Evolutionary conservation across 805 yeast genomes (phyloP).

Genomic region (Torulaspora franciscae): DNA sequence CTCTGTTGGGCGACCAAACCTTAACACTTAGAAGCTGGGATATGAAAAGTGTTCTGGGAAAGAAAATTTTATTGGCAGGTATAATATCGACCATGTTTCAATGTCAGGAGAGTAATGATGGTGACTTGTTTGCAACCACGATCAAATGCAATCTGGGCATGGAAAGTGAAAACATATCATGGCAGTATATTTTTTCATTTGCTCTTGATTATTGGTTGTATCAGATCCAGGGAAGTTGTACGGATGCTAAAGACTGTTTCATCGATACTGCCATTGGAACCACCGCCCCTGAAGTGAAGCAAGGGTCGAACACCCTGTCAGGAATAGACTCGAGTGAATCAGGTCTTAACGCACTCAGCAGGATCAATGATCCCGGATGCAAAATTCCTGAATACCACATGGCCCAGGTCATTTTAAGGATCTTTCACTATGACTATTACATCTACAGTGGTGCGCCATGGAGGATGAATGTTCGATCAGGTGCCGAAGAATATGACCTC

Average conservation of each 20-base stretch:
- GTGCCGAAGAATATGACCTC: conserved; percentile 45
- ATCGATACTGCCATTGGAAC: background rate
- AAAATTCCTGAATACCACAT: conserved; percentile 66
- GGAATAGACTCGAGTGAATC: background rate
- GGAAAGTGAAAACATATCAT: conserved; percentile 39
- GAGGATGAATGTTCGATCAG: conserved; percentile 65
- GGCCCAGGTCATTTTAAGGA: conserved; percentile 65
- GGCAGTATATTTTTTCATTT: conserved; percentile 67
- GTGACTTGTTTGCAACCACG: conserved; percentile 14
- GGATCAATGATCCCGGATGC: conserved; percentile 39
- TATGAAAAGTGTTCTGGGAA: conserved; percentile 50
- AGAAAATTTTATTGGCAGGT: conserved; percentile 62
- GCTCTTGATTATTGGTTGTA: conserved; percentile 67
- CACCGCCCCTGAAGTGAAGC: background rate
- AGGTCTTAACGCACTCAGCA: conserved; percentile 1
- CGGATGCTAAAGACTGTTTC: conserved; percentile 8
- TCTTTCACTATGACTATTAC: conserved; percentile 73
- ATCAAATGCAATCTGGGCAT: conserved; percentile 8
- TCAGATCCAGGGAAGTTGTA: conserved; percentile 20
- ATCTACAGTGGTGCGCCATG: conserved; percentile 79
- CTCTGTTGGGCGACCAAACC: background rate
- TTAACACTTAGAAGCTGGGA: conserved; percentile 6
- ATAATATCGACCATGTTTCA: conserved; percentile 61
- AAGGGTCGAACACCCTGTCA: background rate
- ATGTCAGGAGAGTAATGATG: conserved; percentile 61